Evolutionary conservation across 2,329 filamentous ascomycete species (phyloP), one percentile per base, ranked within the genome.

Genomic region (Cephalotrichum gorgonifer): DNA sequence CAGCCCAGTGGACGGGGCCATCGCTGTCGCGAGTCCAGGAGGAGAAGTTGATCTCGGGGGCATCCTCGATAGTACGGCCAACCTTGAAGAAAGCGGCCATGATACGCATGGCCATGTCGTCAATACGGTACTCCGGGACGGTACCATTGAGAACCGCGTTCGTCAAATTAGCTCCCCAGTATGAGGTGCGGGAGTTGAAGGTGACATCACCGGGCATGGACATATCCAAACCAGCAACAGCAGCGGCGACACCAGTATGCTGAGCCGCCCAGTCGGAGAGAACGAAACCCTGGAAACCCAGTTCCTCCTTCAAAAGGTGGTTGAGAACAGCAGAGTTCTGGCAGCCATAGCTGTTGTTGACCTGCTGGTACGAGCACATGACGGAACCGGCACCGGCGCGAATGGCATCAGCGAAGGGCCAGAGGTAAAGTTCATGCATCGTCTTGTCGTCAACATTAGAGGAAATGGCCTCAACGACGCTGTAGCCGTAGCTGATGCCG

Each of bases 31-130:
- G 68, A 1, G 83, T 88, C 91, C 91, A 97, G 4, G 88, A 88
- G 57, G 85, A 84, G 68, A 96, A 95, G 73, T 90, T 97, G 64
- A 86, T 81, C 2, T 72, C 68, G 0, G 67, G 63, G 46, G 73
- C 64, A 25, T 69, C 64, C 23, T 69, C 65, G 2, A 80, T 55
- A 0, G 69, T 73, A 53, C 73, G 70, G 48, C 79, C 79, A 33
- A 83, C 78, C 65, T 85, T 84, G 70, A 83, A 86, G 61, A 77
- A 81, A 38, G 81, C 71, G 5, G 82, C 74, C 79, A 85, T 83
- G 60, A 86, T 95, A 57, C 93, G 82, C 65, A 88, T 85, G 6
- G 81, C 87, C 84, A 95, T 95, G 61, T 97, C 93, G 57, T 97
- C 90, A 9, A 97, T 63, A 45, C 91, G 80, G 77, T 86, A 95